These are phyloP conservation scores for Aethionema arabicum DNA, from an alignment of 345 rosid genomes.

Conservation along the genomic window DNA sequence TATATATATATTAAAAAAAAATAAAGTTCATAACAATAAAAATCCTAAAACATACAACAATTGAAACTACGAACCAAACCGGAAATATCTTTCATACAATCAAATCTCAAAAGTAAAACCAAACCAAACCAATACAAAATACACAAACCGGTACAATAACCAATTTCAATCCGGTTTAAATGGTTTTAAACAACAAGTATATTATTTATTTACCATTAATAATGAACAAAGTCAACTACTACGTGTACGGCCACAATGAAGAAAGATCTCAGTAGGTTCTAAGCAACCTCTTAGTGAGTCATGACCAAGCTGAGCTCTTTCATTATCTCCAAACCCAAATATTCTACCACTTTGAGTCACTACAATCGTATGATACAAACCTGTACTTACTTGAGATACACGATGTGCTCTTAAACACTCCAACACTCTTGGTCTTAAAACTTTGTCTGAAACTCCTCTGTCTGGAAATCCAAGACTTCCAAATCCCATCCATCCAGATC, in stretches of 20 bases:
- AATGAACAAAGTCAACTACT: constrained; percentile 34
- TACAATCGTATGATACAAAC: constrained; percentile 83
- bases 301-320: constrained; percentile 89
- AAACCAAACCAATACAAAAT: constrained; percentile 15
- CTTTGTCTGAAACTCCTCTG: constrained; percentile 70
- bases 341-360: constrained; percentile 63
- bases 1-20: too few relatives aligned
- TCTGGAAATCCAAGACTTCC: constrained; percentile 95
- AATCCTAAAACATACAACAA: too few relatives aligned
- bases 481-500: constrained; percentile 87
- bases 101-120: not conserved
- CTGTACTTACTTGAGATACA: constrained; percentile 87
- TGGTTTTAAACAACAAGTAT: constrained; percentile 10
- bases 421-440: constrained; percentile 63
- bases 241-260: constrained; percentile 45
- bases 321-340: constrained; percentile 92
- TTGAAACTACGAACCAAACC: too few relatives aligned
- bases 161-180: constrained; percentile 21
- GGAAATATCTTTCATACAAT: too few relatives aligned
- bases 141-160: constrained; percentile 12
- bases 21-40: too few relatives aligned
- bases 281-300: constrained; percentile 72
- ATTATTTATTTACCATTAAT: constrained; percentile 1
- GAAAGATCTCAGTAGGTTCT: constrained; percentile 80
- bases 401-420: constrained; percentile 65